Conservation (phyloP, 805 yeast genomes). For the Yarrowia deformans region DNA sequence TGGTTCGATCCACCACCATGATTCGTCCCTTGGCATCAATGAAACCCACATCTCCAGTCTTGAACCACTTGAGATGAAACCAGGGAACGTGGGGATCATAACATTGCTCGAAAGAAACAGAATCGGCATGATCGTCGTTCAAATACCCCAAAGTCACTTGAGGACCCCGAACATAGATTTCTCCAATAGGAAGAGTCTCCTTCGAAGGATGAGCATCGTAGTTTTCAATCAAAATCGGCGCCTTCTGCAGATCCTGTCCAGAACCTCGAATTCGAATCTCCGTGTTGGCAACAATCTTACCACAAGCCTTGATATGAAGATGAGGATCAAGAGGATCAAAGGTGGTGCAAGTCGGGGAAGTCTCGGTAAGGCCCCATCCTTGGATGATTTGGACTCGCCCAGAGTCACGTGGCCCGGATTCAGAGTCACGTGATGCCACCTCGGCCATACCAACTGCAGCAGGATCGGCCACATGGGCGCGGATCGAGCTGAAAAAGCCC, state of each 20-base stretch:
- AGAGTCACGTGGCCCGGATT: background rate
- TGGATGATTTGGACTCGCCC: conserved; percentile 35
- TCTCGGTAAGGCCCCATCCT: conserved; percentile 39
- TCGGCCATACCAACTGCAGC: background rate
- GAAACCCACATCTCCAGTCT: conserved; percentile 65
- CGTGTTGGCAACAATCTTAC: conserved; percentile 18
- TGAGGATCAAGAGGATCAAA: conserved; percentile 8
- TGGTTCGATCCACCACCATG: conserved; percentile 54
- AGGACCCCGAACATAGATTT: conserved; percentile 62
- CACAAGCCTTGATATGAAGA: conserved; percentile 11
- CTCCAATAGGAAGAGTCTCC: conserved; percentile 52
- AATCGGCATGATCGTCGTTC: conserved; percentile 58
- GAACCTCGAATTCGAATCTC: conserved; percentile 19
- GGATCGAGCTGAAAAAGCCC: conserved; percentile 2
- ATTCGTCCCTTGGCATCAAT: conserved; percentile 57
- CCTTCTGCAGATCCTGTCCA: conserved; percentile 26
- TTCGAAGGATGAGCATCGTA: background rate
- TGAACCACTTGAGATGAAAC: conserved; percentile 54
- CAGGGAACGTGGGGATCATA: conserved; percentile 30
- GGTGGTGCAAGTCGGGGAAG: conserved; percentile 40
- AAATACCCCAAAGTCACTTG: conserved; percentile 61
- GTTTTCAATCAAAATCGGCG: conserved; percentile 17
- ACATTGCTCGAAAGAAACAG: conserved; percentile 53
- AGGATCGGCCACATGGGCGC: background rate
- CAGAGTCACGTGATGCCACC: background rate